These are phyloP conservation scores for Suillus ampliporus DNA, from an alignment of 768 basidiomycete genomes.

Conservation along the genomic window DNA sequence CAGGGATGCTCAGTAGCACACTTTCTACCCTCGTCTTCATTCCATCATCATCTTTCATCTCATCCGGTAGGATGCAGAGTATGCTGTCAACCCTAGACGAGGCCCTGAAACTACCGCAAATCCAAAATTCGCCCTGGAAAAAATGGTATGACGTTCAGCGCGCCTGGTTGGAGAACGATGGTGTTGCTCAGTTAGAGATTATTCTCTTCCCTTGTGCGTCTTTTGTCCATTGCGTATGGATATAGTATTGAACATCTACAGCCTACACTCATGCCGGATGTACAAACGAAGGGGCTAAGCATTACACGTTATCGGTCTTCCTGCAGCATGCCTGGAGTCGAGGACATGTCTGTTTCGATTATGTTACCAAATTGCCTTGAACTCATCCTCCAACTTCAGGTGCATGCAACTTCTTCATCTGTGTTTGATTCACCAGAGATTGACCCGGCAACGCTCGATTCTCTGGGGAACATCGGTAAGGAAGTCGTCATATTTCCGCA, in stretches of 20 bases:
- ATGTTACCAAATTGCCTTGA: background rate
- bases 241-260: background rate
- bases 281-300: constrained; percentile 17
- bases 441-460: constrained; percentile 18
- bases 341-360: constrained; percentile 13
- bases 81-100: constrained; percentile 16
- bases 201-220: constrained; percentile 23
- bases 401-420: constrained; percentile 22
- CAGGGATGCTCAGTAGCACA: constrained; percentile 21
- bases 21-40: constrained; percentile 22
- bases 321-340: constrained; percentile 25
- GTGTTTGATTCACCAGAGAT: constrained; percentile 23
- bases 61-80: constrained; percentile 16
- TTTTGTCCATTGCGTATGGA: background rate
- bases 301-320: constrained; percentile 17
- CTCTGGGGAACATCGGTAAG: constrained; percentile 18
- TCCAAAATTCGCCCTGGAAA: constrained; percentile 21
- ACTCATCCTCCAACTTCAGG: constrained; percentile 8
- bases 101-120: constrained; percentile 13
- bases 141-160: constrained; percentile 20
- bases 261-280: constrained; percentile 19
- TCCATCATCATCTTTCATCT: constrained; percentile 19
- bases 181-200: constrained; percentile 21
- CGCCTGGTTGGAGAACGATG: constrained; percentile 23
- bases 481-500: background rate